Evolutionary conservation across 306 rosid genomes (phyloP).

Genomic region (Mimosa pudica): DNA sequence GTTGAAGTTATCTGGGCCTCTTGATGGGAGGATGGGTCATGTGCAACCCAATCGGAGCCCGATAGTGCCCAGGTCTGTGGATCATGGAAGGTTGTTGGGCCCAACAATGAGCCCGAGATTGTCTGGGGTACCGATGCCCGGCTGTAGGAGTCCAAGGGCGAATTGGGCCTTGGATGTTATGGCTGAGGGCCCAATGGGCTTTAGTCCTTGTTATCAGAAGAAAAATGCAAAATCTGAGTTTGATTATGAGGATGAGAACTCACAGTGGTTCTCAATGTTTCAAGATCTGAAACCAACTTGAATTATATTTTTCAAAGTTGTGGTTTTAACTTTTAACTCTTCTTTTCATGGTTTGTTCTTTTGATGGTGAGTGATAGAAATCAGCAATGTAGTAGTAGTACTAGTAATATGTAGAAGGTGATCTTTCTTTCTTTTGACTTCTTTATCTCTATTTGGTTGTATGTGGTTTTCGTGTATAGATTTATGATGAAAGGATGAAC

Average conservation of each 20-base stretch:
- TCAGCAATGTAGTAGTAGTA: neutral
- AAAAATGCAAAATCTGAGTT: constrained; percentile 47
- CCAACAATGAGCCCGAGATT: constrained; percentile 52
- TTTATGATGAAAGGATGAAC: neutral
- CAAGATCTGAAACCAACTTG: constrained; percentile 88
- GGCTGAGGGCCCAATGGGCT: constrained; percentile 49
- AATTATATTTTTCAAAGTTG: neutral
- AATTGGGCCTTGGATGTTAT: constrained; percentile 38
- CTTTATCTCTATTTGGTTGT: neutral
- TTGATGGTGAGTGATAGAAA: constrained; percentile 27
- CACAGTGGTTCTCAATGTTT: constrained; percentile 80
- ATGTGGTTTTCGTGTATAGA: too few relatives aligned
- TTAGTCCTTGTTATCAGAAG: constrained; percentile 25
- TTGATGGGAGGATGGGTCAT: constrained; percentile 62
- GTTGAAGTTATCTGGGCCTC: constrained; percentile 71
- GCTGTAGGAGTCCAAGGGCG: constrained; percentile 41
- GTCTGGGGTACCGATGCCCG: constrained; percentile 46
- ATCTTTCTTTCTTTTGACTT: neutral
- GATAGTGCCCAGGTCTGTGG: constrained; percentile 33
- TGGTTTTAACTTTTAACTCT: neutral
- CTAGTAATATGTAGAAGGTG: neutral
- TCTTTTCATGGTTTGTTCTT: constrained; percentile 10
- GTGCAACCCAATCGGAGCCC: constrained; percentile 54
- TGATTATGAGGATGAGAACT: constrained; percentile 56
- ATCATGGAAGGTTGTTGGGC: constrained; percentile 36